A percentile compares a stretch with the other conserved stretches of the same genome.
Conservation (phyloP, 2,329 filamentous ascomycete species). For the Cytospora mali region DNA sequence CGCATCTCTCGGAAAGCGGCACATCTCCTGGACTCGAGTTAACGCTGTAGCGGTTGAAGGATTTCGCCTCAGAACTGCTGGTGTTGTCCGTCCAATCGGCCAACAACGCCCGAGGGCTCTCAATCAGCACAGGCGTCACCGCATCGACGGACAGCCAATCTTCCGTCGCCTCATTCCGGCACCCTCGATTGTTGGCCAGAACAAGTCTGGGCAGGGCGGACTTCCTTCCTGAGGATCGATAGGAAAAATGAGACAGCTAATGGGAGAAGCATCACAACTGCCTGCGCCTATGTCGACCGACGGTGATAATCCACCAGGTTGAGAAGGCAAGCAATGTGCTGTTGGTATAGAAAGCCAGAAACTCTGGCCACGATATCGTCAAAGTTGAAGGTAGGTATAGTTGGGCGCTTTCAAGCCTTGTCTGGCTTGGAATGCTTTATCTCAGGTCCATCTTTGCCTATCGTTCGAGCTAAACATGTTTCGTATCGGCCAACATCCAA, state of each 20-base stretch:
- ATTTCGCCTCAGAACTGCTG: neutral
- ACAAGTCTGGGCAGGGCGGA: neutral
- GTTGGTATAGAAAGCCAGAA: neutral
- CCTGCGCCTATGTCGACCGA: neutral
- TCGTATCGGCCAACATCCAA: constrained; percentile 75
- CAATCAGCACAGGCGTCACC: neutral
- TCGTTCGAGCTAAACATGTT: constrained; percentile 48
- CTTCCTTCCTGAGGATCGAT: neutral
- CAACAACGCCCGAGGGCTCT: neutral
- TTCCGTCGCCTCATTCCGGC: neutral
- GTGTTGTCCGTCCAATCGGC: neutral
- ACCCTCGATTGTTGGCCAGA: neutral
- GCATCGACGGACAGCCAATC: neutral
- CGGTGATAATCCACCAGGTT: neutral
- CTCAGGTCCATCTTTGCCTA: neutral
- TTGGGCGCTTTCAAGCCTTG: neutral
- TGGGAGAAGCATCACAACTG: neutral
- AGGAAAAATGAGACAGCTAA: neutral
- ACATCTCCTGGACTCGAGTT: neutral
- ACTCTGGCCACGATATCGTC: neutral
- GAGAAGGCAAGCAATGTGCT: neutral
- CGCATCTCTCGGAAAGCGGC: neutral
- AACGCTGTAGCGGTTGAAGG: neutral
- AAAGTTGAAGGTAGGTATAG: neutral
- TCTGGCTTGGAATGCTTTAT: neutral